Base-by-base conservation (phyloP, 1,284 basidiomycete genomes). In the Clitocybe nebularis region DNA sequence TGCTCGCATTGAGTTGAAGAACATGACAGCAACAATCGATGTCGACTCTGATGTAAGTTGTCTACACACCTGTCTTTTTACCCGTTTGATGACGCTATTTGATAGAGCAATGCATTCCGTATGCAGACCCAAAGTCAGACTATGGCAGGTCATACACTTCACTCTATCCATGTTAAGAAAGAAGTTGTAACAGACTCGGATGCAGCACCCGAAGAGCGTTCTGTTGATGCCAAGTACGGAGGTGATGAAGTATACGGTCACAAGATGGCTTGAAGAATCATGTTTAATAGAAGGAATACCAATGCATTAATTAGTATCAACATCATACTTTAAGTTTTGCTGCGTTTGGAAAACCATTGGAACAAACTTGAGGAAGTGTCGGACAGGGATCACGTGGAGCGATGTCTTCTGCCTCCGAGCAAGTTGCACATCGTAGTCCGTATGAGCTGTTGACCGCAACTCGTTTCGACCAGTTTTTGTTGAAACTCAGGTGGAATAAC, bases 401-500 rank as follows among this genome's bases (percentile, higher is more conserved):
- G n/a, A 50, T 52, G 50, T 24, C 42, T 17, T 16, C 21, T 36
- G 28, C 20, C 16, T 16, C 36, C 14, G 30, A 20, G 17, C 21
- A 36, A 29, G 21, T 30, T n/a, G 23, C 2, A 7, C 32, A 14
- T 22, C 11, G 29, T 22, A 33, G 21, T 39, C 36, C 51, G 4
- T 71, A 65, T 53, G 56, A 69, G 25, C 67, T 85, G 20, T 61
- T 82, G 21, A 74, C 76, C 5, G 69, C 79, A 0, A 71, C 74
- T 0, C 68, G 81, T 46, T 84, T 73, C 54, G 86, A 88, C 53
- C 63, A 62, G 0, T 59, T 57, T 20, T 66, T 86, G 5, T 54
- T 64, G 8, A 47, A 54, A 4, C 57, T 71, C 8, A 25, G 49
- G 5, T 87, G 80, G 82, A 87, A 86, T 51, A 71, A 79, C 14